Conservation (phyloP, 768 basidiomycete species). For the Auriculariales sp. region DNA sequence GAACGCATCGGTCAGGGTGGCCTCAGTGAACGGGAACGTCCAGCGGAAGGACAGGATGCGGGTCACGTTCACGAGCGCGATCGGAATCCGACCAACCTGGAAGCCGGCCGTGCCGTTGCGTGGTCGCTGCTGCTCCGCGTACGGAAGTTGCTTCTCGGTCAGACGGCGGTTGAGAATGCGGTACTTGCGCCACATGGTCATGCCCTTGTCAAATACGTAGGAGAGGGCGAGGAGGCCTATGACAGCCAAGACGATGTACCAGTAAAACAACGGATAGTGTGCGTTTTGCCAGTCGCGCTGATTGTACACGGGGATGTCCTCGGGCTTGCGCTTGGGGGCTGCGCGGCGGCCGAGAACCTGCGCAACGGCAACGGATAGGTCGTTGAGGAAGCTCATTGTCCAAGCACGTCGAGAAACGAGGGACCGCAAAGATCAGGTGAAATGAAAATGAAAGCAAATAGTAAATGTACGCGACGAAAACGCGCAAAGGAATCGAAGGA, state of each 20-base stretch:
- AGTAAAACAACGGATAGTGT: neutral
- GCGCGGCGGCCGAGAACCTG: neutral
- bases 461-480: too few species aligned
- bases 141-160: neutral
- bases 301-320: neutral
- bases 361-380: neutral
- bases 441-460: too few species aligned
- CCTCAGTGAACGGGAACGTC: slow-evolving; percentile 12
- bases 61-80: slow-evolving; percentile 14
- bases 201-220: neutral
- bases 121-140: neutral
- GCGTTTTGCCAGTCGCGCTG: neutral
- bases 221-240: neutral
- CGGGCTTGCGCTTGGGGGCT: too few species aligned
- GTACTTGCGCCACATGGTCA: neutral
- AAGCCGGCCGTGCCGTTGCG: neutral
- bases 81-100: slow-evolving; percentile 9
- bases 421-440: too few species aligned
- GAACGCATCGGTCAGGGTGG: neutral
- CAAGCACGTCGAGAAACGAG: too few species aligned
- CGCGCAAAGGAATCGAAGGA: too few species aligned
- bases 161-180: neutral
- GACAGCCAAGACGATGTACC: neutral
- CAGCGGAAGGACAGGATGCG: slow-evolving; percentile 19
- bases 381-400: too few species aligned